Conservation (phyloP, 2,329 filamentous ascomycete species). For the Aspergillus sclerotialis region DNA sequence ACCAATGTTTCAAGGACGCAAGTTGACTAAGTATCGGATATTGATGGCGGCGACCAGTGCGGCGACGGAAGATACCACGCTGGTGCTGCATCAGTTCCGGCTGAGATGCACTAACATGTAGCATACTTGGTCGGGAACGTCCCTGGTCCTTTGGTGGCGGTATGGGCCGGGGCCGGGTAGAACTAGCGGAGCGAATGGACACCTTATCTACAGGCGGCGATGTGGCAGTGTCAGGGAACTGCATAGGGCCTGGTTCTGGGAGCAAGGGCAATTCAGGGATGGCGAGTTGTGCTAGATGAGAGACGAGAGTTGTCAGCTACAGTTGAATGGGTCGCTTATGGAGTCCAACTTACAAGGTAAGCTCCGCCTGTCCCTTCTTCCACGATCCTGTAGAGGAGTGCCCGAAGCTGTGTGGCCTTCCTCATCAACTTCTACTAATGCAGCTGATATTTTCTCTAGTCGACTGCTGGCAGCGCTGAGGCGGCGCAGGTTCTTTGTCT, state of each 20-base stretch:
- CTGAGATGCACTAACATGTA: slow-evolving; percentile 73
- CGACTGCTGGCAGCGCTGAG: slow-evolving; percentile 86
- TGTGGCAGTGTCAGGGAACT: slow-evolving; percentile 29
- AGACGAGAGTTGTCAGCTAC: background rate
- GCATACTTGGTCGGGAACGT: slow-evolving; percentile 71
- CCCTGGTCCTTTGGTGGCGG: slow-evolving; percentile 83
- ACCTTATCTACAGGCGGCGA: slow-evolving; percentile 69
- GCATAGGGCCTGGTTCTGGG: slow-evolving; percentile 49
- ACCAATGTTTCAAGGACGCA: slow-evolving; percentile 63
- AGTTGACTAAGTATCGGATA: slow-evolving; percentile 61
- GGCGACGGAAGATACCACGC: slow-evolving; percentile 46
- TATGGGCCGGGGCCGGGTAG: slow-evolving; percentile 68
- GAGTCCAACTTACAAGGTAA: slow-evolving; percentile 34
- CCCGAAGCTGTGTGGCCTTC: slow-evolving; percentile 49
- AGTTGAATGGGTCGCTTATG: background rate
- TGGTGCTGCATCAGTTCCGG: slow-evolving; percentile 54
- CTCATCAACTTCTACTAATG: slow-evolving; percentile 71
- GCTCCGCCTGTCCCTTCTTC: slow-evolving; percentile 70
- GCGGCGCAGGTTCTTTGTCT: slow-evolving; percentile 70
- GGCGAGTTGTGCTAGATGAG: slow-evolving; percentile 46
- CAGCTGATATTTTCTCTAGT: slow-evolving; percentile 71
- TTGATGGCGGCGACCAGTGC: slow-evolving; percentile 51
- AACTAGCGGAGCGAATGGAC: slow-evolving; percentile 66
- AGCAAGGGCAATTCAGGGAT: slow-evolving; percentile 71
- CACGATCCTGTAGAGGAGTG: slow-evolving; percentile 61